Evolutionary conservation across 2,329 filamentous ascomycete species (phyloP).

Genomic region (Pseudogymnoascus sp.): DNA sequence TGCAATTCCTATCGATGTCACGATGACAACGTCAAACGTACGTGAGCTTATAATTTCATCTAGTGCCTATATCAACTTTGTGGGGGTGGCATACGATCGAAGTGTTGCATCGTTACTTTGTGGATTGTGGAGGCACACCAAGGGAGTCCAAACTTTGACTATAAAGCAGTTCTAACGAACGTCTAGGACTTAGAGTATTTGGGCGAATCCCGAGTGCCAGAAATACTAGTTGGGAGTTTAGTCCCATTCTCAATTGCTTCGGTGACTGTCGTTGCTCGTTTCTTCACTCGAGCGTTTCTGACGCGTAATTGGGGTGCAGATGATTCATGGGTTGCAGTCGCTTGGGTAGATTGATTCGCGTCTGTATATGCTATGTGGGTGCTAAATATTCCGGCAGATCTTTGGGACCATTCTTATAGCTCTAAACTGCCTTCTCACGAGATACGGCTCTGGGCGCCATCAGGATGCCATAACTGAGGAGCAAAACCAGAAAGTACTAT

Average conservation of each 20-base stretch:
- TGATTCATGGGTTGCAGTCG: slow-evolving; percentile 14
- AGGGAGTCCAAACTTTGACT: neutral
- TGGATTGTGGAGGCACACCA: neutral
- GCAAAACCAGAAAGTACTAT: slow-evolving; percentile 7
- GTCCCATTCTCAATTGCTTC: slow-evolving; percentile 12
- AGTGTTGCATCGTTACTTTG: neutral
- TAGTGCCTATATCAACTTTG: neutral
- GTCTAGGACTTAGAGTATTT: neutral
- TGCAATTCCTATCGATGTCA: neutral
- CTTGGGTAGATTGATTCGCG: slow-evolving; percentile 12
- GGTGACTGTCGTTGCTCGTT: slow-evolving; percentile 13
- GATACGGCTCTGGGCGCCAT: slow-evolving; percentile 12
- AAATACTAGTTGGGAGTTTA: slow-evolving; percentile 13
- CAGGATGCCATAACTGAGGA: neutral
- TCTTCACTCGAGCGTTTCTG: slow-evolving; percentile 15
- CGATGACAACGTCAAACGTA: neutral
- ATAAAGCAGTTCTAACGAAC: neutral
- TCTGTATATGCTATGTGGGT: neutral
- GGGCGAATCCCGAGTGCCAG: slow-evolving; percentile 10
- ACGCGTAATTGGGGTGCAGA: slow-evolving; percentile 14
- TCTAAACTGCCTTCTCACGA: slow-evolving; percentile 9
- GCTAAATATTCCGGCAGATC: neutral
- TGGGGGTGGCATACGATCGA: neutral
- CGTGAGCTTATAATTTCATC: neutral
- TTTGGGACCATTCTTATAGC: slow-evolving; percentile 8